These are phyloP conservation scores for Collybia mongolica DNA, from an alignment of 768 basidiomycete genomes.

Conservation along the genomic window DNA sequence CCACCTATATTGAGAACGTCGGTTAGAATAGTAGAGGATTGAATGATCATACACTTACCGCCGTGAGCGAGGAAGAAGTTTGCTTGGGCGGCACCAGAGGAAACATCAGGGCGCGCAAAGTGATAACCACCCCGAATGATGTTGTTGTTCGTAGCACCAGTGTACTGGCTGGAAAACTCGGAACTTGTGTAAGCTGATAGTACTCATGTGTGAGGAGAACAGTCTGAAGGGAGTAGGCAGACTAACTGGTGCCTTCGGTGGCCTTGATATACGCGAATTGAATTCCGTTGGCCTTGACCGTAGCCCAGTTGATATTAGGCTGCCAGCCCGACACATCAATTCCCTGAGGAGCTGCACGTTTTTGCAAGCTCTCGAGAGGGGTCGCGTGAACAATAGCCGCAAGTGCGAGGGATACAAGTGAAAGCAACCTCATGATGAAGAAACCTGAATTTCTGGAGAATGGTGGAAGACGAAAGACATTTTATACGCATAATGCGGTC, in stretches of 20 bases:
- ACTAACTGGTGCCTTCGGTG: constrained; percentile 41
- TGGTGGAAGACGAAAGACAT: background rate
- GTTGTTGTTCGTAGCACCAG: constrained; percentile 51
- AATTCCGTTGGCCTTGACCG: constrained; percentile 49
- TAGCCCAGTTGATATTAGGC: constrained; percentile 46
- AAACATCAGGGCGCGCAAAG: constrained; percentile 47
- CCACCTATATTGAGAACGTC: constrained; percentile 10
- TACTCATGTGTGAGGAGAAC: background rate
- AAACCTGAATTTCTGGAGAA: constrained; percentile 2
- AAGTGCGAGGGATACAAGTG: constrained; percentile 12
- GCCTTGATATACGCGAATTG: constrained; percentile 66
- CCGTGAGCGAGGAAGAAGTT: constrained; percentile 58
- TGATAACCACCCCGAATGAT: constrained; percentile 52
- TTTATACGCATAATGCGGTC: constrained; percentile 5
- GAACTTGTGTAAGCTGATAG: constrained; percentile 37
- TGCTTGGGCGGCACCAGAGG: constrained; percentile 59
- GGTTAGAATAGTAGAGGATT: background rate
- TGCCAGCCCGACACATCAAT: constrained; percentile 59
- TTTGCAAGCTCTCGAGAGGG: constrained; percentile 9
- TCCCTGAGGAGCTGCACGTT: constrained; percentile 42
- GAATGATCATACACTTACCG: constrained; percentile 40
- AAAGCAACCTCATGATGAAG: constrained; percentile 15
- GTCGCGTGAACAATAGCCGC: constrained; percentile 8
- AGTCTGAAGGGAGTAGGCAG: background rate
- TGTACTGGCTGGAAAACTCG: constrained; percentile 49